Percentiles rank a stretch among this genome's conserved stretches.
Conservation (phyloP, 352 stramenopile species). For the Phytopythium boreale region DNA sequence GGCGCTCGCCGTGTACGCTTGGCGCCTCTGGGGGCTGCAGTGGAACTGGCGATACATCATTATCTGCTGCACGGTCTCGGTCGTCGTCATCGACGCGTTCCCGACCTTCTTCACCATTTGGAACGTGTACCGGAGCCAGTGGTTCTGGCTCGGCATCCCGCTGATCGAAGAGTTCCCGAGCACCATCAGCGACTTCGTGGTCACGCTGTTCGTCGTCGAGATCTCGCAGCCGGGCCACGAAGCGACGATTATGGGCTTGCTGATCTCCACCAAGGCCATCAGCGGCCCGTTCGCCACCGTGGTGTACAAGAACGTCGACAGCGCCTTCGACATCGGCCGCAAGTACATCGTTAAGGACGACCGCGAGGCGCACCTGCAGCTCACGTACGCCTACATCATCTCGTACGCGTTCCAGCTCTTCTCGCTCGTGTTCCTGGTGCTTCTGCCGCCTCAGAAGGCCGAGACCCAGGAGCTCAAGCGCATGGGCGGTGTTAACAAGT, state of each 20-base stretch:
- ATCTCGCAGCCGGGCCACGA: slow-evolving; percentile 48
- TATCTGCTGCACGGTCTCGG: slow-evolving; percentile 31
- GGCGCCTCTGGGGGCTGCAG: slow-evolving; percentile 41
- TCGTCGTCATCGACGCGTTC: slow-evolving; percentile 44
- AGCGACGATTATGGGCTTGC: slow-evolving; percentile 42
- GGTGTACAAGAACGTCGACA: slow-evolving; percentile 55
- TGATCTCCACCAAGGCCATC: slow-evolving; percentile 39
- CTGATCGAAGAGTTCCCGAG: slow-evolving; percentile 48
- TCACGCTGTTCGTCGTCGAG: slow-evolving; percentile 49
- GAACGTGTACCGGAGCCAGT: slow-evolving; percentile 65
- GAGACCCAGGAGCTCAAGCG: slow-evolving; percentile 42
- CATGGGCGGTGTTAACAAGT: slow-evolving; percentile 35
- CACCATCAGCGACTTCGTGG: slow-evolving; percentile 43
- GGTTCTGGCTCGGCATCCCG: slow-evolving; percentile 62
- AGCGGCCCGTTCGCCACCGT: slow-evolving; percentile 48
- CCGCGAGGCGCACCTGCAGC: slow-evolving; percentile 37
- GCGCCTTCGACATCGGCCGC: slow-evolving; percentile 49
- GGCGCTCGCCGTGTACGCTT: slow-evolving; percentile 30
- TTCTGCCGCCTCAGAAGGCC: slow-evolving; percentile 48
- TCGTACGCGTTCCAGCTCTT: slow-evolving; percentile 52
- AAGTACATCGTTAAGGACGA: slow-evolving; percentile 39
- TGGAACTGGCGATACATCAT: slow-evolving; percentile 56
- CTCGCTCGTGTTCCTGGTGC: slow-evolving; percentile 41
- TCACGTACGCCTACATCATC: slow-evolving; percentile 56
- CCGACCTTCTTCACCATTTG: slow-evolving; percentile 63